Evolutionary conservation across 1,139 yeast genomes (phyloP), one percentile per base, ranked within the genome.

Genomic region (Diutina rugosa): DNA sequence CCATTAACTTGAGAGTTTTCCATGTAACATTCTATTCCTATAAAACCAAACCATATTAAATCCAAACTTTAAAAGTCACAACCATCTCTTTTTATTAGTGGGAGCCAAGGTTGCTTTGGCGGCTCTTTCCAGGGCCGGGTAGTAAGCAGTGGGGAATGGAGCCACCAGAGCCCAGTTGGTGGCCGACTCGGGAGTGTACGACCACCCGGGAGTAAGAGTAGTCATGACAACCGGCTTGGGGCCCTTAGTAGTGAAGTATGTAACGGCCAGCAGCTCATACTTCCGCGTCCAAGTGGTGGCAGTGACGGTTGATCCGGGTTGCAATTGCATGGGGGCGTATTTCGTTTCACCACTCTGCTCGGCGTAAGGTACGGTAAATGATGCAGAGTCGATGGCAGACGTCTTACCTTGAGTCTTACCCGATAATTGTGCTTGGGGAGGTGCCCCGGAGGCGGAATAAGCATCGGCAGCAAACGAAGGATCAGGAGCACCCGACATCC

Each of bases 271-370:
- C 1, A 91, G 79, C 21, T 91, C 83, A 67, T 71, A 85, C 61
- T 76, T 72, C 65, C 81, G 76, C 1, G 82, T 66, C 87, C 89
- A 85, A 2, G 84, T 71, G 4, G 84, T 75, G 29, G 80, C 82
- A 1, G 96, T 85, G 14, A 89, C 82, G 8, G 70, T 75, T 1
- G 87, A 66, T 4, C 84, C 87, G 7, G 97, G 97, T 71, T 90
- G 96, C 58, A 75, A 69, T 71, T 90, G 97, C 96, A 90, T 90
- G 55, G 97, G 96, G 0, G 97, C 97, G 69, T 72, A 88, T 67
- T 89, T 77, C 2, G 86, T 79, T 55, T 61, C 69, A 46, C 95
- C 95, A 0, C 95, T 86, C 72, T 90, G 97, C 59, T 65, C 60
- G 2, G 90, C 79, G 69, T 90, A 90, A 4, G 90, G 77, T 8